Base-by-base conservation (phyloP, 192 early-diverging fungal species). In the Gigaspora rosea region DNA sequence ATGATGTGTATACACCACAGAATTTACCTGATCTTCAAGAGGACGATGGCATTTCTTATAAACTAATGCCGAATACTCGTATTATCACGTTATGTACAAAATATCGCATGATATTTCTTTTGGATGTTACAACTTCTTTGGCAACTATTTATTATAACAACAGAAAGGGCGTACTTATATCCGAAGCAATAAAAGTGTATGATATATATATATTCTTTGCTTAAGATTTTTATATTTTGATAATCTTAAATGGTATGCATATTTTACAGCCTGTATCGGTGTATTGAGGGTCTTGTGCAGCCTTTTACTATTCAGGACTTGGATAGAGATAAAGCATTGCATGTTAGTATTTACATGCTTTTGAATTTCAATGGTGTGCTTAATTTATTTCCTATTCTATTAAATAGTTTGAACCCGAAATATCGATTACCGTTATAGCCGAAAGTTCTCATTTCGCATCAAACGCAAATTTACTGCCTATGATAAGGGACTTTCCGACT, bases 121-220 rank as follows among this genome's bases (percentile, higher is more conserved):
- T 94, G 52, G 93, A 94, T 78, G 82, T 90, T 32, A 88, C 84
- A 12, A 88, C 92, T 1, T 91, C 89, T 62, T 87, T 94, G 79
- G 84, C 90, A 16, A 88, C 88, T 4, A 84, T 88, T 8, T 87
- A 90, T 51, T 78, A 79, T 13, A 73, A 61, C 10, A 77, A 79
- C 51, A 76, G 81, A 13, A 79, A 70, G 36, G 56, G 78, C 18
- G 79, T 86, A 20, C 78, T 89, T 52, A 86, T 89, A 64, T 83
- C 82, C 15, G 82, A 86, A 66, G 84, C 85, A 22, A 83, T 85
- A 72, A 81, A 86, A 56, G 78, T 80, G 88, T 90, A 83, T 73
- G 79, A 69, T 46, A 47, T 76, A 8, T 61, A 52, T 62, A 4
- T 22, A 48, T 7, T 52, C 8, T n/a, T 47, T 66, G 5, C 27